A percentile compares a stretch with the other conserved stretches of the same genome.
phyloP scores from a whole-genome alignment of 495 filamentous ascomycete species.

The Hypoxylon lenormandii region DNA sequence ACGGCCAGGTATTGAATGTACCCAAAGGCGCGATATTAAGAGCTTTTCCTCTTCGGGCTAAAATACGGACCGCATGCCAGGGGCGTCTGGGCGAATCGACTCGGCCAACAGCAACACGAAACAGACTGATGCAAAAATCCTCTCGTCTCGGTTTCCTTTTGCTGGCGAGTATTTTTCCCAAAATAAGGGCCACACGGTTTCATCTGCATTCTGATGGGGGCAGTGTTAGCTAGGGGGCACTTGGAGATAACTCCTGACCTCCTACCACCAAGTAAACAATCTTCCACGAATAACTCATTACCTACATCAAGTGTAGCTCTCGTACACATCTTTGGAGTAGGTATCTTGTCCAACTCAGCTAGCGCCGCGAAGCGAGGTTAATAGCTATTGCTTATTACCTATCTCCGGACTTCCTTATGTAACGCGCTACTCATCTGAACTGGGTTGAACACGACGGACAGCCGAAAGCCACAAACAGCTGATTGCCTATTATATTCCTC shows the following conservation, averaged over 20 bases:
- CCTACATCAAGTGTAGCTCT: too few relatives aligned
- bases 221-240: too few relatives aligned
- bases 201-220: background rate
- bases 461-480: background rate
- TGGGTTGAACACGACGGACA: background rate
- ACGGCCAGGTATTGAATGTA: slow-evolving; percentile 2
- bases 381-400: background rate
- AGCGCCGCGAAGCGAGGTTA: background rate
- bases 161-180: slow-evolving; percentile 3
- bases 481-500: background rate
- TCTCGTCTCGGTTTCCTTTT: background rate
- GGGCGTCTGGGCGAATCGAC: slow-evolving; percentile 17
- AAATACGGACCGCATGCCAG: slow-evolving; percentile 20
- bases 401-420: slow-evolving; percentile 2
- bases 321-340: too few relatives aligned
- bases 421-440: background rate
- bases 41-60: slow-evolving; percentile 35
- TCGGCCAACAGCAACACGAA: slow-evolving; percentile 33
- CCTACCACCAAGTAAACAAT: too few relatives aligned
- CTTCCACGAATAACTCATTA: too few relatives aligned
- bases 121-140: slow-evolving; percentile 32
- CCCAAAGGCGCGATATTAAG: slow-evolving; percentile 35
- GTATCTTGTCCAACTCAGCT: slow-evolving; percentile 1
- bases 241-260: too few relatives aligned
- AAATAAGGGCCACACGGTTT: slow-evolving; percentile 20